Evolutionary conservation across 768 basidiomycete species (phyloP).

Genomic region (Panaeolus papilionaceus): DNA sequence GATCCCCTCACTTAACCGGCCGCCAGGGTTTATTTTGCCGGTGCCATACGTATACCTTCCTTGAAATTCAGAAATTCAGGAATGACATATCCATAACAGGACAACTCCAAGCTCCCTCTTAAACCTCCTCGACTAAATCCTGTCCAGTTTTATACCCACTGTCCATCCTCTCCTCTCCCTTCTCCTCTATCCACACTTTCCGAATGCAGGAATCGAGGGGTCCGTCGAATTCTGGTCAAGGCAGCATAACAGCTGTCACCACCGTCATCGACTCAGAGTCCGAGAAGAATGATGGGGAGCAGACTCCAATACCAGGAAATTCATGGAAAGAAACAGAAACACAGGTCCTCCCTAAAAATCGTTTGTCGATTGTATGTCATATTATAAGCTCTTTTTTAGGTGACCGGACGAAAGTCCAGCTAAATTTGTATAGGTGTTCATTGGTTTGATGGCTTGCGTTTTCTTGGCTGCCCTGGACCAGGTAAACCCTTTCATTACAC

Average conservation of each 20-base stretch:
- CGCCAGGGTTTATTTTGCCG: too few relatives aligned
- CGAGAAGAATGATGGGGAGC: slow-evolving; percentile 23
- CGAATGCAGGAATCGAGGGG: slow-evolving; percentile 12
- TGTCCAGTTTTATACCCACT: not conserved
- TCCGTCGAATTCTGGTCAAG: not conserved
- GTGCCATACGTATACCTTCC: too few relatives aligned
- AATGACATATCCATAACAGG: too few relatives aligned
- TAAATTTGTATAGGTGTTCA: slow-evolving; percentile 44
- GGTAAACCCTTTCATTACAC: slow-evolving; percentile 37
- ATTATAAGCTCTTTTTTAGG: not conserved
- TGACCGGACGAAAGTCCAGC: not conserved
- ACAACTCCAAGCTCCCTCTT: not conserved
- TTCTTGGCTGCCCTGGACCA: slow-evolving; percentile 68
- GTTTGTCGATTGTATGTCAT: slow-evolving; percentile 47
- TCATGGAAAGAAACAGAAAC: slow-evolving; percentile 58
- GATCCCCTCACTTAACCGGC: too few relatives aligned
- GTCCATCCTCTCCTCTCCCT: not conserved
- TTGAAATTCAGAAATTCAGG: too few relatives aligned
- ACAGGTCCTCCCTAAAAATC: slow-evolving; percentile 62
- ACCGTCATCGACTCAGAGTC: not conserved
- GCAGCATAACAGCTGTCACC: not conserved
- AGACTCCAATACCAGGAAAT: slow-evolving; percentile 42
- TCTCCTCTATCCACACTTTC: not conserved
- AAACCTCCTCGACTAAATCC: not conserved
- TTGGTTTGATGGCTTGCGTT: slow-evolving; percentile 49